Conservation (phyloP, 768 basidiomycete species). For the Mycena epipterygia region DNA sequence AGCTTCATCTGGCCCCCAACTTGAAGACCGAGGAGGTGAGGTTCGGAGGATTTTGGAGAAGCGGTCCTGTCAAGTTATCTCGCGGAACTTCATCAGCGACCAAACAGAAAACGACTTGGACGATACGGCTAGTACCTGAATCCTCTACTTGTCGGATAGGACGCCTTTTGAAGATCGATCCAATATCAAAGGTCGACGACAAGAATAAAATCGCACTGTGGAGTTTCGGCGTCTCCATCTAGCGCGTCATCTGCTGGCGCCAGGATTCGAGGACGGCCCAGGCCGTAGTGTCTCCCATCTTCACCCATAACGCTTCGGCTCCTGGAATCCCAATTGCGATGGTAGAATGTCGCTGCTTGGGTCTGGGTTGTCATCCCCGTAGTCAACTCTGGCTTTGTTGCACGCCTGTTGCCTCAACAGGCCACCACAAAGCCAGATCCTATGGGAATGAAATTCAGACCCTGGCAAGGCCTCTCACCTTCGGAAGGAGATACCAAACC, state of each 20-base stretch:
- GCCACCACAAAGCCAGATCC: constrained; percentile 17
- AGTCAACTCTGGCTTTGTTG: neutral
- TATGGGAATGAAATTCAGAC: constrained; percentile 24
- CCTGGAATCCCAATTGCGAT: neutral
- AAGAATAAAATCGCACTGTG: neutral
- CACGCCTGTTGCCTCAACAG: neutral
- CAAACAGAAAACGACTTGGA: neutral
- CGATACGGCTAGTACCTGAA: too few species aligned
- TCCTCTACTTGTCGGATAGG: too few species aligned
- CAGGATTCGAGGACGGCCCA: neutral
- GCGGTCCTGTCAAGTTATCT: neutral
- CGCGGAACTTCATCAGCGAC: neutral
- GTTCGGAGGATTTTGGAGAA: too few species aligned
- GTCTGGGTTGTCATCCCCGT: neutral
- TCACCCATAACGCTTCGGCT: neutral
- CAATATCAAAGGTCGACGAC: neutral
- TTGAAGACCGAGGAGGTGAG: too few species aligned
- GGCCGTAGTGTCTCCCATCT: neutral
- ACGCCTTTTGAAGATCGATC: neutral
- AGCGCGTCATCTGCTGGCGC: neutral
- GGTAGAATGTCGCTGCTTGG: neutral
- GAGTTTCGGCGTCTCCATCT: neutral
- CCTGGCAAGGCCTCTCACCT: neutral
- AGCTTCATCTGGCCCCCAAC: too few species aligned
- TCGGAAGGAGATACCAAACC: neutral